Conservation (phyloP, 352 stramenopile genomes). For the Phytophthora syringae region DNA sequence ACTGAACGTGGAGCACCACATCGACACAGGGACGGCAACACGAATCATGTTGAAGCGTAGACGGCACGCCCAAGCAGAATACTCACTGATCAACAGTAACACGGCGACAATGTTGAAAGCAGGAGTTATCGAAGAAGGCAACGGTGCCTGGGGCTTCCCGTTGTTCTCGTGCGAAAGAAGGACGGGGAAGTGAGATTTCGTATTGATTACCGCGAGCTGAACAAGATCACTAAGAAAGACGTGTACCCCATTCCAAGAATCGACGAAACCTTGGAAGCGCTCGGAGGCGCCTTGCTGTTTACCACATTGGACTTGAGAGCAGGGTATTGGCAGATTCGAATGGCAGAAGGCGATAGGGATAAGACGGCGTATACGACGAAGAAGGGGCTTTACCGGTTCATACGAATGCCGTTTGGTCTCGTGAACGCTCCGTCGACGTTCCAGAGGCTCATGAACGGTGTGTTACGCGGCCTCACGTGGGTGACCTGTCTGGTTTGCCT, state of each 20-base stretch:
- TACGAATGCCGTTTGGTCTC: too few species aligned
- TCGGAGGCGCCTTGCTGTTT: background rate
- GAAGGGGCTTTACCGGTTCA: too few species aligned
- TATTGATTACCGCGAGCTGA: background rate
- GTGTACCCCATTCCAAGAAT: background rate
- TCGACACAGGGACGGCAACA: background rate
- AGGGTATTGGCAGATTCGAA: too few species aligned
- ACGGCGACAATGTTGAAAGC: background rate
- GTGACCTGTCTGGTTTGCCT: too few species aligned
- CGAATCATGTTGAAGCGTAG: background rate
- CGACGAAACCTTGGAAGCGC: background rate
- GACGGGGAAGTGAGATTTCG: background rate
- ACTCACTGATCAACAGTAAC: background rate
- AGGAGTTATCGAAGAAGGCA: background rate
- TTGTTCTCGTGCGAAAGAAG: background rate
- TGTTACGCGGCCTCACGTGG: too few species aligned
- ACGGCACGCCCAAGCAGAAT: background rate
- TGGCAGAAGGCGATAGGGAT: too few species aligned
- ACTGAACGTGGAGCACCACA: background rate
- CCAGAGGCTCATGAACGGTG: too few species aligned
- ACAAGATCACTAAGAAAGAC: background rate
- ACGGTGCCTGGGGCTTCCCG: background rate
- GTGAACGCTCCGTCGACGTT: too few species aligned
- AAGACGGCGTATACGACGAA: too few species aligned
- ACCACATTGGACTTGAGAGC: background rate